Percentiles rank a stretch among this genome's conserved stretches.
These are phyloP conservation scores for Eremomyces bilateralis DNA, from an alignment of 495 filamentous ascomycete species.

Conservation along the genomic window DNA sequence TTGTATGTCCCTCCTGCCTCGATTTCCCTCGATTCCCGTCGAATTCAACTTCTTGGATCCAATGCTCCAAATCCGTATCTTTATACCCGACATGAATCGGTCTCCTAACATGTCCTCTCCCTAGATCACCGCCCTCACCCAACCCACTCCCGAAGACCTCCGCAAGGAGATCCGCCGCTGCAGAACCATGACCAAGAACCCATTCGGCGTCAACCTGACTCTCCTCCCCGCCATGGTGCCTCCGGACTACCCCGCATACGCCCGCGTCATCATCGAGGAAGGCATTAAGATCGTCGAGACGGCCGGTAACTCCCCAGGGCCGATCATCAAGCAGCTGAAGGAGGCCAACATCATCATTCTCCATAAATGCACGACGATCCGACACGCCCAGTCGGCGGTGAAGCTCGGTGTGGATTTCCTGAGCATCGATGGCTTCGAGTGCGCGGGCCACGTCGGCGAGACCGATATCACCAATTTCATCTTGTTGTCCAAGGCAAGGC, in stretches of 20 bases:
- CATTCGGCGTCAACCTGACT: constrained; percentile 93
- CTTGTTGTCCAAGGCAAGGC: constrained; percentile 63
- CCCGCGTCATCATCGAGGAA: constrained; percentile 80
- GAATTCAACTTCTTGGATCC: too few relatives aligned
- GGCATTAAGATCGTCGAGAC: constrained; percentile 92
- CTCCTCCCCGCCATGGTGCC: constrained; percentile 76
- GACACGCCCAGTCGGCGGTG: constrained; percentile 76
- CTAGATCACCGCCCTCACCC: constrained; percentile 73
- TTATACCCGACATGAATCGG: too few relatives aligned
- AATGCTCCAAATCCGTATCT: too few relatives aligned
- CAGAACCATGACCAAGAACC: constrained; percentile 61
- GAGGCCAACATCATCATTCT: constrained; percentile 54
- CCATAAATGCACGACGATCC: constrained; percentile 95
- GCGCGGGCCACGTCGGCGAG: constrained; percentile 91
- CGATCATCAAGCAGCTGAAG: constrained; percentile 79
- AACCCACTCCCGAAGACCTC: constrained; percentile 79
- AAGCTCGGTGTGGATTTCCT: constrained; percentile 95
- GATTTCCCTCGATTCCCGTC: too few relatives aligned
- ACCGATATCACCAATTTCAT: constrained; percentile 96
- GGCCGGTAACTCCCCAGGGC: constrained; percentile 82
- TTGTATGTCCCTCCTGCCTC: constrained; percentile 26
- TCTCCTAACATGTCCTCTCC: constrained; percentile 1
- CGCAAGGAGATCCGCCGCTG: constrained; percentile 82
- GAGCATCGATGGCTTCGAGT: constrained; percentile 93
- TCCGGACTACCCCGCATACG: constrained; percentile 82